Conservation (phyloP, 179 eudicot species). For the Silene vulgaris region DNA sequence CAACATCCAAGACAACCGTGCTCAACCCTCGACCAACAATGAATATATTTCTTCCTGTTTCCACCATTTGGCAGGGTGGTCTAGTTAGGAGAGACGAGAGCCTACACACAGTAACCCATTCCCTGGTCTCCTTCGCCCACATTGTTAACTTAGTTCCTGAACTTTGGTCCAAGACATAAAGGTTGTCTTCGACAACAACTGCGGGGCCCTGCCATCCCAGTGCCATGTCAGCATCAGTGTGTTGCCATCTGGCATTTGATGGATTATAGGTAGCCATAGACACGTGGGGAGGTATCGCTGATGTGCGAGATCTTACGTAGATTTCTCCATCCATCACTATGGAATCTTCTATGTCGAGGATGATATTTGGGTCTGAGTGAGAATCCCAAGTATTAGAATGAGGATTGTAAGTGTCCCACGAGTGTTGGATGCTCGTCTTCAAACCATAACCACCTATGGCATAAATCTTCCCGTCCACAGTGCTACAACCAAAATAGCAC, state of each 20-base stretch:
- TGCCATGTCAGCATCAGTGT: conserved; percentile 52
- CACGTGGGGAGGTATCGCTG: conserved; percentile 50
- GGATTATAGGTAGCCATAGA: conserved; percentile 56
- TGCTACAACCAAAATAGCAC: conserved; percentile 75
- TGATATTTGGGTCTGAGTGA: conserved; percentile 44
- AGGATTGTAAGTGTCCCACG: conserved; percentile 64
- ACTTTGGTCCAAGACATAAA: conserved; percentile 66
- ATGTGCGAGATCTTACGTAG: conserved; percentile 50
- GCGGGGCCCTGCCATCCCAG: conserved; percentile 75
- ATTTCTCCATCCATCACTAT: conserved; percentile 59
- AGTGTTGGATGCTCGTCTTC: conserved; percentile 51
- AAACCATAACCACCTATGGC: conserved; percentile 72
- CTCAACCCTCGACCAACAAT: conserved; percentile 68
- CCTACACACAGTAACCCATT: conserved; percentile 57
- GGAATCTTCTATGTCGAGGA: conserved; percentile 63
- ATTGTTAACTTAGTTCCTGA: conserved; percentile 61
- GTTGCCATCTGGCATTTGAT: conserved; percentile 54
- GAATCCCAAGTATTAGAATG: conserved; percentile 50
- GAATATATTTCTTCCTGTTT: conserved; percentile 45
- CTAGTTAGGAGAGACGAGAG: conserved; percentile 46
- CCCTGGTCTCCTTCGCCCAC: conserved; percentile 60
- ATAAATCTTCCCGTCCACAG: conserved; percentile 58
- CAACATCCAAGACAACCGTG: conserved; percentile 59
- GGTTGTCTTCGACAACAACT: conserved; percentile 47
- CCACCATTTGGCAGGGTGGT: conserved; percentile 76